Conservation (phyloP, 495 filamentous ascomycete species). For the Hypoxylon fragiforme region DNA sequence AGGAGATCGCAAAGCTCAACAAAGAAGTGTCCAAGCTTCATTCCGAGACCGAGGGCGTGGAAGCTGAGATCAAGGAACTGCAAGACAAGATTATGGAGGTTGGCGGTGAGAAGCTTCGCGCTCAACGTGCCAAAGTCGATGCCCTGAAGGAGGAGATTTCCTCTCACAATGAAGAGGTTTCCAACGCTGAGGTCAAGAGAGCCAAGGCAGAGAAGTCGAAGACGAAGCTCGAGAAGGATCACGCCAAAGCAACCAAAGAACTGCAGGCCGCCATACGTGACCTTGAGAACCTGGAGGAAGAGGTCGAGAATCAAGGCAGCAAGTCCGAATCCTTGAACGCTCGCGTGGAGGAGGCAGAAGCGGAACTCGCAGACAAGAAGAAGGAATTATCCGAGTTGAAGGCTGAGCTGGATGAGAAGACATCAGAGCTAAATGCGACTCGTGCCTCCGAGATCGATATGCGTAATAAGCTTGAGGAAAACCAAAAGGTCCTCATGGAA, state of each 20-base stretch:
- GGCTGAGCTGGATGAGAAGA: conserved; percentile 82
- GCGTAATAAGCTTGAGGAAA: conserved; percentile 96
- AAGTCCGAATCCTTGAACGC: conserved; percentile 72
- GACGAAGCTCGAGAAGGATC: conserved; percentile 80
- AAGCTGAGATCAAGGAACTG: conserved; percentile 85
- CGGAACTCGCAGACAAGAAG: conserved; percentile 76
- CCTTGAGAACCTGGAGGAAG: conserved; percentile 71
- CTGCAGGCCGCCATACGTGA: conserved; percentile 70
- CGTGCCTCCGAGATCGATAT: conserved; percentile 94
- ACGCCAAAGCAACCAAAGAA: conserved; percentile 73
- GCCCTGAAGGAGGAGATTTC: conserved; percentile 84
- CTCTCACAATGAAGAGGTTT: conserved; percentile 76
- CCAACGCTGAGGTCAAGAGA: conserved; percentile 78
- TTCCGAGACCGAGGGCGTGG: conserved; percentile 78
- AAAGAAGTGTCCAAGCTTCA: conserved; percentile 80
- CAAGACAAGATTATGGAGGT: conserved; percentile 98
- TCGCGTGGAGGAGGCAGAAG: conserved; percentile 84
- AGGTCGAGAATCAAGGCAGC: conserved; percentile 72
- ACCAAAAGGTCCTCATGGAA: conserved; percentile 83
- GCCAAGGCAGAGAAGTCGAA: conserved; percentile 93
- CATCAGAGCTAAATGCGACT: conserved; percentile 83
- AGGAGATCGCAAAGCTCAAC: conserved; percentile 73
- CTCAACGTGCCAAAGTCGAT: conserved; percentile 93
- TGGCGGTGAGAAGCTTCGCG: conserved; percentile 86
- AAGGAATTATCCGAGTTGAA: conserved; percentile 79